Evolutionary conservation across 768 basidiomycete species (phyloP), one percentile per base, ranked within the genome.

Genomic region (Hysterangium stoloniferum): DNA sequence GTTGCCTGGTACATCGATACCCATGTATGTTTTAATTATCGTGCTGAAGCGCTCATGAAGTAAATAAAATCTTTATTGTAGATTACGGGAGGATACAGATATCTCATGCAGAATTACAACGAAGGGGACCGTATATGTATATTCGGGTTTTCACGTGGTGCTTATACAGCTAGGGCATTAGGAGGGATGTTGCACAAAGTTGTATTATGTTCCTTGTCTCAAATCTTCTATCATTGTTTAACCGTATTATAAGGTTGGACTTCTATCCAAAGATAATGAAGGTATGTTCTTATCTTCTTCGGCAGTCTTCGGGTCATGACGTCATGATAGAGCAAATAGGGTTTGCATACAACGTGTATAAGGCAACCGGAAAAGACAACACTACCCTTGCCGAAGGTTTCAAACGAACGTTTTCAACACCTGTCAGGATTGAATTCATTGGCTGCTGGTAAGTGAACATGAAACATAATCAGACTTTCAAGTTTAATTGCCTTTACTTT

Each of bases 111-210:
- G 54, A 88, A 84, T 58, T 87, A 83, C 60, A 70, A 67, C n/a
- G 57, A 66, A 0, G 88, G 86, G 1, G 86, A 87, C 61, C 85
- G 74, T 62, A 76, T 89, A 28, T 86, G 80, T 58, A 63, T 88
- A 19, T 86, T 87, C 52, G 85, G 83, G 0, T 93, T 91, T 60
- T 90, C 87, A 41, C 75, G 89, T 28, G 79, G 80, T 13, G 75
- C 76, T 2, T 83, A 79, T 60, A 79, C 80, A 6, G 74, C 72
- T 9, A 76, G 90, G 50, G 86, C 86, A 5, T 68, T 89, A 15
- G 88, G 80, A 3, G 88, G 86, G 6, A 75, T 86, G 68, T 61
- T 91, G 4, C 66, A 82, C 66, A 86, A 86, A 70, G 83, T 80
- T 28, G 38, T 40, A 61, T 28, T 24, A 20, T n/a, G 34, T 29